Evolutionary conservation across 2,329 filamentous ascomycete species (phyloP), one percentile per base, ranked within the genome.

Genomic region (Fusarium sacchari): DNA sequence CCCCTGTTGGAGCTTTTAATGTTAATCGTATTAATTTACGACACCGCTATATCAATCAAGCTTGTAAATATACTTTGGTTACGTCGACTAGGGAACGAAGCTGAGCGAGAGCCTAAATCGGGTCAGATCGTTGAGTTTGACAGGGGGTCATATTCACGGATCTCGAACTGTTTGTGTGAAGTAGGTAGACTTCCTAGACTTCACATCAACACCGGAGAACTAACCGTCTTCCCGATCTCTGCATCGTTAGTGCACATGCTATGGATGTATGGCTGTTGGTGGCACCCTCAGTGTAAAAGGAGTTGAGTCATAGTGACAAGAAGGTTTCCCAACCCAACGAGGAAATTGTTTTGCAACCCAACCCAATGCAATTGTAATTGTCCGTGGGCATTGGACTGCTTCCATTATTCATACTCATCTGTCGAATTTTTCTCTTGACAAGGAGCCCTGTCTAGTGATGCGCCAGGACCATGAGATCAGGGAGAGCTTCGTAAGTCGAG

Each of bases 401-500:
- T 36, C 39, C 50, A 50, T 52, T 46, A 24, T 61, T 37, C 22
- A 28, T n/a, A 40, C 43, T 59, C 46, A 43, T 34, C 37, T 52
- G 52, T 36, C 34, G 57, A 59, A 37, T 43, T 68, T 66, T 62
- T 52, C 36, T 44, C 30, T 56, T 24, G 43, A 50, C 60, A 55
- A 53, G 36, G 60, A 75, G 46, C 72, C 68, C 69, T 72, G 71
- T 58, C 61, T 66, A 61, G 68, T 47, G 56, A 72, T 55, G 34
- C 14, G 64, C 72, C 49, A 28, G 49, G 72, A 39, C 40, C 57
- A 69, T 55, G 43, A 60, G 60, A 44, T 42, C 53, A 69, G 65
- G 56, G 61, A 64, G 71, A 73, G 66, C 53, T 67, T 67, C 62
- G 60, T 57, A 46, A 64, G 66, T 65, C 55, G 42, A 63, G 49